Percentiles rank a stretch among this genome's conserved stretches.
Conservation (phyloP, 164 flowering plant species). For the Vitis amurensis region DNA sequence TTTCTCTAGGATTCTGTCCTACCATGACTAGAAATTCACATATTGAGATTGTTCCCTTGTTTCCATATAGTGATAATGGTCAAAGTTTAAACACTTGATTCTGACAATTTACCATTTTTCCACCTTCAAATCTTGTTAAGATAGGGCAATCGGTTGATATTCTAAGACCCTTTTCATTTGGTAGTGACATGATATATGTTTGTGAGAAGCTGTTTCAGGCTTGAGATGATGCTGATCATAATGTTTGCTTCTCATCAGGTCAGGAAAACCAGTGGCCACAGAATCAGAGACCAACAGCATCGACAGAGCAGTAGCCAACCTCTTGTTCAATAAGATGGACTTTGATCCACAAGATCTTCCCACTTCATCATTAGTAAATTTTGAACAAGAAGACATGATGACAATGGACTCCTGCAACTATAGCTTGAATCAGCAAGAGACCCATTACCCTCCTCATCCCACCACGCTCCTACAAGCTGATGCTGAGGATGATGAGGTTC, state of each 20-base stretch:
- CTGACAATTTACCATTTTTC: not conserved
- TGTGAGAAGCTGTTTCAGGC: too few relatives aligned
- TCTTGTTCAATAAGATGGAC: slow-evolving; percentile 40
- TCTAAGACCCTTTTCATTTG: not conserved
- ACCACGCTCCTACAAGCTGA: not conserved
- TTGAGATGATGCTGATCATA: not conserved
- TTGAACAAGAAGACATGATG: not conserved
- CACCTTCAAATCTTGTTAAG: not conserved
- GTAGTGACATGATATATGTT: too few relatives aligned
- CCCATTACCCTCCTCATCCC: not conserved
- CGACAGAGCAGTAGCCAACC: slow-evolving; percentile 46
- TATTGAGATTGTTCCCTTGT: not conserved
- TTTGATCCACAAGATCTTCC: slow-evolving; percentile 14
- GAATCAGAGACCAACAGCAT: slow-evolving; percentile 41
- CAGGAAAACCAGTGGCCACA: not conserved
- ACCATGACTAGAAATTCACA: not conserved
- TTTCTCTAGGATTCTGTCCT: not conserved
- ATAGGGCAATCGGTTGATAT: too few relatives aligned
- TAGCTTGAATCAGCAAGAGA: slow-evolving; percentile 1
- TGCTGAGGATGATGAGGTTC: slow-evolving; percentile 22
- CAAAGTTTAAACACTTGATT: too few relatives aligned
- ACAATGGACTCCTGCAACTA: not conserved
- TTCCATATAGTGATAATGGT: not conserved
- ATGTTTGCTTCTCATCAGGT: slow-evolving; percentile 20
- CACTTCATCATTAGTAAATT: slow-evolving; percentile 2